phyloP scores from a whole-genome alignment of 2,329 filamentous ascomycete genomes.

The Aspergillus sp. region DNA sequence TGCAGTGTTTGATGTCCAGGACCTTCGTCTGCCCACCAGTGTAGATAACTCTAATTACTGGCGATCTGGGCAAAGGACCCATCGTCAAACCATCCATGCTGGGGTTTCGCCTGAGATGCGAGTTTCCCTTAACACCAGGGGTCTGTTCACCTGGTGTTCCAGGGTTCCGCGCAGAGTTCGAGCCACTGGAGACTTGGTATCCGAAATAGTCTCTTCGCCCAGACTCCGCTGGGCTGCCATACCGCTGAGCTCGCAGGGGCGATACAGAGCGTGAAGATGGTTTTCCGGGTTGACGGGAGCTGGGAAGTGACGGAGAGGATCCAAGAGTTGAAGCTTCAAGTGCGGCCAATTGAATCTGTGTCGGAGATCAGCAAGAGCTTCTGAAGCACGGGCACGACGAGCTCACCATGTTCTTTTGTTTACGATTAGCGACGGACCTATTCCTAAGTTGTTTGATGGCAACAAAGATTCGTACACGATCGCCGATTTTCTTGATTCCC shows the following conservation, averaged over 20 bases:
- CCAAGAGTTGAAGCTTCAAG: constrained; percentile 59
- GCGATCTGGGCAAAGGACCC: constrained; percentile 77
- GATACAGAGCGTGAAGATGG: constrained; percentile 66
- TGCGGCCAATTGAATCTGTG: constrained; percentile 73
- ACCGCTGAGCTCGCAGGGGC: constrained; percentile 57
- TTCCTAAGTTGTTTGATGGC: constrained; percentile 77
- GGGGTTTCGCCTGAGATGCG: constrained; percentile 71
- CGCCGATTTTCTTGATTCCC: constrained; percentile 95
- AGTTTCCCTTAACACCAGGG: constrained; percentile 56
- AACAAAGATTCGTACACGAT: constrained; percentile 83
- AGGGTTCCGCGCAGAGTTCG: constrained; percentile 48
- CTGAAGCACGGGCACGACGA: neutral
- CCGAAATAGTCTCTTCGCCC: constrained; percentile 52
- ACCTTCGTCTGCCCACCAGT: constrained; percentile 88
- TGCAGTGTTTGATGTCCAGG: constrained; percentile 86
- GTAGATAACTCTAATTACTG: constrained; percentile 87
- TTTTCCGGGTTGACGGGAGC: constrained; percentile 46
- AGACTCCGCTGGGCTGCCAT: constrained; percentile 53
- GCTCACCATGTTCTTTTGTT: constrained; percentile 75
- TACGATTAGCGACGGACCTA: constrained; percentile 67
- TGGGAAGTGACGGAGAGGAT: constrained; percentile 56
- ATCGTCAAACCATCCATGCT: constrained; percentile 82
- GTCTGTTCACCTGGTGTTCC: constrained; percentile 58
- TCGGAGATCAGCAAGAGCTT: constrained; percentile 9
- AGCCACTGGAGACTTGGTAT: constrained; percentile 48